A percentile compares a stretch with the other conserved stretches of the same genome.
phyloP scores from a whole-genome alignment of 2,329 filamentous ascomycete genomes.

The Reticulascus tulasneorum region DNA sequence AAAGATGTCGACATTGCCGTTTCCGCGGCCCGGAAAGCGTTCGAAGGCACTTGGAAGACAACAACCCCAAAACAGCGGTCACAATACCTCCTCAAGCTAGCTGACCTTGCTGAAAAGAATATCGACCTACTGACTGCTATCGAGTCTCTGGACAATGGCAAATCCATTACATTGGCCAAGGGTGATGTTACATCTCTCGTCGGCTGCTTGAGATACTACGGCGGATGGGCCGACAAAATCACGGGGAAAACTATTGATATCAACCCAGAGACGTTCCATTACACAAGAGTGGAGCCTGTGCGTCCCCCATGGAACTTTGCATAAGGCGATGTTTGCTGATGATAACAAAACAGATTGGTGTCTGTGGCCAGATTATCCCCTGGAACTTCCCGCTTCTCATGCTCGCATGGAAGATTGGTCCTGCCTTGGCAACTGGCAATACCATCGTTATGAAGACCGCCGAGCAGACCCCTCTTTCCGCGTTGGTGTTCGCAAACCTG shows the following conservation, averaged over 20 bases:
- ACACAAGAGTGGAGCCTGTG: constrained; percentile 73
- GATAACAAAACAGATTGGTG: constrained; percentile 60
- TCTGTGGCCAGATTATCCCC: constrained; percentile 84
- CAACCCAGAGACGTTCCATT: constrained; percentile 74
- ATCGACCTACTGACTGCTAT: constrained; percentile 71
- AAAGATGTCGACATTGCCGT: constrained; percentile 83
- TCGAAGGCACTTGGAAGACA: constrained; percentile 67
- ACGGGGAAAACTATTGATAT: constrained; percentile 83
- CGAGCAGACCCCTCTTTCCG: constrained; percentile 72
- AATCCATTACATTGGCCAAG: constrained; percentile 71
- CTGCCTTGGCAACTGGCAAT: constrained; percentile 70
- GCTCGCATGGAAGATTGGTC: constrained; percentile 78
- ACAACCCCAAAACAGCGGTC: constrained; percentile 69
- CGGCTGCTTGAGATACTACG: constrained; percentile 65
- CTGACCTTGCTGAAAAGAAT: constrained; percentile 77
- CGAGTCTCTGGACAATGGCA: constrained; percentile 86
- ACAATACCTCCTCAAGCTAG: constrained; percentile 68
- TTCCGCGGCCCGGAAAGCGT: constrained; percentile 78
- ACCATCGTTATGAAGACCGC: constrained; percentile 70
- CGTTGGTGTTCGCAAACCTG: constrained; percentile 59
- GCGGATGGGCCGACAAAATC: constrained; percentile 89
- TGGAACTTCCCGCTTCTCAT: constrained; percentile 87
- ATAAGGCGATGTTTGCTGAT: neutral
- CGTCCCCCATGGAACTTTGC: constrained; percentile 19
- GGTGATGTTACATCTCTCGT: constrained; percentile 67